phyloP scores from a whole-genome alignment of 208 protist genomes.

The Trichomonas vaginalis region DNA sequence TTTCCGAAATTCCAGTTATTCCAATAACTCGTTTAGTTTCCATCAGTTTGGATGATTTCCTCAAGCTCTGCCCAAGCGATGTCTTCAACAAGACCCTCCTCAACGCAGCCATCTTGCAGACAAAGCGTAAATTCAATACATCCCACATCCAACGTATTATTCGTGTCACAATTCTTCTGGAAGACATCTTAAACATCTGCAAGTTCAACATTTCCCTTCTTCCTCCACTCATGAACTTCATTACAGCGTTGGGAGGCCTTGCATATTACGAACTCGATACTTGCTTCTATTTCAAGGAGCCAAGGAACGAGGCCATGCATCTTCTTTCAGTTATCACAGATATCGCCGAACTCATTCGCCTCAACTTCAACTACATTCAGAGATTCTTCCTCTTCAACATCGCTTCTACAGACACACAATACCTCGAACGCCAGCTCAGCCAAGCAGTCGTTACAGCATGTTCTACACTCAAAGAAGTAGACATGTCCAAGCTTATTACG shows the following conservation, averaged over 20 bases:
- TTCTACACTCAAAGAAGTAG: background rate
- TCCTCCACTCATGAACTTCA: background rate
- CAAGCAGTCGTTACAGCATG: background rate
- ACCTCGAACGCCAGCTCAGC: background rate
- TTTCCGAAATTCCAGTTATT: background rate
- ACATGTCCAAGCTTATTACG: background rate
- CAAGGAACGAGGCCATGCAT: background rate
- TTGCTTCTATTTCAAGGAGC: background rate
- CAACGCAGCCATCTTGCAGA: background rate
- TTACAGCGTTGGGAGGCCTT: background rate
- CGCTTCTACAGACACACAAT: background rate
- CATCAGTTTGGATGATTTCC: background rate
- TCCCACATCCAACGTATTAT: background rate
- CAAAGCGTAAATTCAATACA: background rate
- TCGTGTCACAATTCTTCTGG: background rate
- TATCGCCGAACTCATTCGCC: background rate
- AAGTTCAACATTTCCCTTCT: background rate
- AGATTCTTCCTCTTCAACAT: background rate
- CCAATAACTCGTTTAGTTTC: background rate
- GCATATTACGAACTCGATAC: background rate
- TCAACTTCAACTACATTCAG: background rate
- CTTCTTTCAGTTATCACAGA: background rate
- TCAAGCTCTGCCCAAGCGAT: background rate
- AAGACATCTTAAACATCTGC: background rate
- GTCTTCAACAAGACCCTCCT: background rate